Evolutionary conservation across 139 green algal genomes (phyloP).

Genomic region (Eudorina sp.): DNA sequence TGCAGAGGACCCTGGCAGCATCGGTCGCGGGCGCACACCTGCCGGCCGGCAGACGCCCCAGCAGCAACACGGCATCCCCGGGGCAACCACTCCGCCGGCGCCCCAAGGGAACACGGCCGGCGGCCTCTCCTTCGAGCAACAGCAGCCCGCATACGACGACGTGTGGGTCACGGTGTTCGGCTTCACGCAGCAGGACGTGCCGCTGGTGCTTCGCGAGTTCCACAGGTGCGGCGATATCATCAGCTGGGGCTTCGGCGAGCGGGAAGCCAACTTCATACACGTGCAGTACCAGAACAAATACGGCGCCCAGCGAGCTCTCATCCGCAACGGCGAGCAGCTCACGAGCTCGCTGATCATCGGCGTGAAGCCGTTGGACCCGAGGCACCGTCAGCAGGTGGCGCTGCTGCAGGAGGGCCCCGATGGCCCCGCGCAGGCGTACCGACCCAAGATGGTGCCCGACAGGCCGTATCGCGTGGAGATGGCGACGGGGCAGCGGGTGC

Average conservation of each 20-base stretch:
- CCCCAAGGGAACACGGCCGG: neutral
- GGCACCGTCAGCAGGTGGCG: slow-evolving; percentile 50
- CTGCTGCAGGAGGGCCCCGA: neutral
- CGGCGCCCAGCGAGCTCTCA: slow-evolving; percentile 67
- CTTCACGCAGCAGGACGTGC: slow-evolving; percentile 60
- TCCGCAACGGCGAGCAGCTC: slow-evolving; percentile 67
- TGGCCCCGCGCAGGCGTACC: neutral
- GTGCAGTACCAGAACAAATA: slow-evolving; percentile 74
- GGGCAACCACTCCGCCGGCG: neutral
- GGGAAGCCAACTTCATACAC: slow-evolving; percentile 70
- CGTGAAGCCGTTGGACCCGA: slow-evolving; percentile 68
- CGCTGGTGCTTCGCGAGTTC: slow-evolving; percentile 67
- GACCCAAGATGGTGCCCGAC: slow-evolving; percentile 41
- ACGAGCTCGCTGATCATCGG: slow-evolving; percentile 65
- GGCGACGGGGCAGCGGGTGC: slow-evolving; percentile 48
- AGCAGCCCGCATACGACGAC: slow-evolving; percentile 55
- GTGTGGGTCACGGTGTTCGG: slow-evolving; percentile 76
- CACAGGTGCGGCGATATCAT: slow-evolving; percentile 71
- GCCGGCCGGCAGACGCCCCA: slow-evolving; percentile 13
- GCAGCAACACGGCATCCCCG: neutral
- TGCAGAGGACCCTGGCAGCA: slow-evolving; percentile 40
- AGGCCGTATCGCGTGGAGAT: slow-evolving; percentile 66
- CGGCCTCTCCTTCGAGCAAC: slow-evolving; percentile 36
- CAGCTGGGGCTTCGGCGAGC: slow-evolving; percentile 67
- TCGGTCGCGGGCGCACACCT: neutral